phyloP scores from a whole-genome alignment of 1,284 basidiomycete species.

The Psilocybe mexicana region DNA sequence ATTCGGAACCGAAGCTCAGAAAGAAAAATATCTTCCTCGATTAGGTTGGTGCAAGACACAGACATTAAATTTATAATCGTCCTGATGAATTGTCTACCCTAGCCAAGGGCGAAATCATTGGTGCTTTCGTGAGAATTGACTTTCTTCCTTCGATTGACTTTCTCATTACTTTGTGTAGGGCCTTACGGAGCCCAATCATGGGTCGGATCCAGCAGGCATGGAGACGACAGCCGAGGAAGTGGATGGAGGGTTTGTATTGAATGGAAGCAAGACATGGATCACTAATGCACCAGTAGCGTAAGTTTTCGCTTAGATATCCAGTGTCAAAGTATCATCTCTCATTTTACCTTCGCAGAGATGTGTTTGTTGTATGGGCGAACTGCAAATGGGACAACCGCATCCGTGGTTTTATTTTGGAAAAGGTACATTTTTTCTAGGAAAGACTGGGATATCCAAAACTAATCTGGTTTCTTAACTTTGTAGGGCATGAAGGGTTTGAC shows the following conservation, averaged over 20 bases:
- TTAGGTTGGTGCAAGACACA: constrained; percentile 53
- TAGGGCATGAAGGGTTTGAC: constrained; percentile 84
- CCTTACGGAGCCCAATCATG: constrained; percentile 95
- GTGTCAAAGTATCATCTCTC: constrained; percentile 7
- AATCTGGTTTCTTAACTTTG: not conserved
- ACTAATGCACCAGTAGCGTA: constrained; percentile 87
- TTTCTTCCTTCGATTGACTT: not conserved
- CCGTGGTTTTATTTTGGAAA: constrained; percentile 91
- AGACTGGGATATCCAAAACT: not conserved
- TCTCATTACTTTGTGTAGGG: constrained; percentile 50
- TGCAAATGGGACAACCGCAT: constrained; percentile 94
- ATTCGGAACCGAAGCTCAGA: constrained; percentile 89
- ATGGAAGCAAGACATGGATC: constrained; percentile 97
- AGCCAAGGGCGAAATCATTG: constrained; percentile 88
- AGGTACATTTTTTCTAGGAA: constrained; percentile 44
- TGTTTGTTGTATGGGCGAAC: constrained; percentile 93
- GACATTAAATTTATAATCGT: not conserved
- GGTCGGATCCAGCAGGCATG: constrained; percentile 93
- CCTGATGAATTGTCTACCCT: not conserved
- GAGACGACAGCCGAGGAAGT: constrained; percentile 88
- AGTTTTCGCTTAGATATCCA: constrained; percentile 31
- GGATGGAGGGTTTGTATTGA: constrained; percentile 84
- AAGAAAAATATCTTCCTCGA: constrained; percentile 87
- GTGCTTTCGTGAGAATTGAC: constrained; percentile 79
- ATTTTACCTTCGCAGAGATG: constrained; percentile 48